Conservation (phyloP, 371 early-diverging fungal genomes). For the Basidiobolus meristosporus region DNA sequence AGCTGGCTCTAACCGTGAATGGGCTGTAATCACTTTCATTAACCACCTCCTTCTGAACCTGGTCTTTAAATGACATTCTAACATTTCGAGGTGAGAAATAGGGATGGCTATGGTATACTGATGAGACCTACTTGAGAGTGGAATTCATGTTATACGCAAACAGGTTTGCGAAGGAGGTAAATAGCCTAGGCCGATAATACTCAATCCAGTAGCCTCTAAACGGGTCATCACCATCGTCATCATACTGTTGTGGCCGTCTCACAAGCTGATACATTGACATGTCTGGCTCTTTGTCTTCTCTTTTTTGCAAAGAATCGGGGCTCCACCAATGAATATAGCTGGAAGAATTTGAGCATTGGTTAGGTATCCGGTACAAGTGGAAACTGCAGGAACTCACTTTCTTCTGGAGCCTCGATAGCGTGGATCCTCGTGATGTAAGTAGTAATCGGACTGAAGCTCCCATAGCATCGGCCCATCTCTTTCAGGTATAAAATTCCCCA, state of each 20-base stretch:
- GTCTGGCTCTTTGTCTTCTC: constrained; percentile 6
- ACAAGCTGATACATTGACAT: not conserved
- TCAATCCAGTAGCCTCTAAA: constrained; percentile 52
- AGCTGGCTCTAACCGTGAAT: constrained; percentile 17
- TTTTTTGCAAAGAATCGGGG: constrained; percentile 15
- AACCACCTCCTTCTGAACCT: constrained; percentile 7
- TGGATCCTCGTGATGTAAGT: constrained; percentile 51
- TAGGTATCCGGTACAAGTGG: not conserved
- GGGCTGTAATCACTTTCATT: constrained; percentile 22
- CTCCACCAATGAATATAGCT: constrained; percentile 46
- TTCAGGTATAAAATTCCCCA: constrained; percentile 49
- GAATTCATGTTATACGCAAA: constrained; percentile 77
- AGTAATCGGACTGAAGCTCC: constrained; percentile 66
- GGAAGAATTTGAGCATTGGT: not conserved
- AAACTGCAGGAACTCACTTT: constrained; percentile 2
- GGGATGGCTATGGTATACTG: constrained; percentile 7
- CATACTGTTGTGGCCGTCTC: not conserved
- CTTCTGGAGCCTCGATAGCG: constrained; percentile 17
- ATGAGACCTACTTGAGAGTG: constrained; percentile 34
- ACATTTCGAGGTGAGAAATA: not conserved
- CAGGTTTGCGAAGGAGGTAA: constrained; percentile 48
- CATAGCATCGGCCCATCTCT: constrained; percentile 48
- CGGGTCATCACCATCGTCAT: constrained; percentile 15
- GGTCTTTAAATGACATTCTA: not conserved
- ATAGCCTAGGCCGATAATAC: constrained; percentile 48